Evolutionary conservation across 2,329 filamentous ascomycete genomes (phyloP), one percentile per base, ranked within the genome.

Genomic region (Penicillium janthinellum): DNA sequence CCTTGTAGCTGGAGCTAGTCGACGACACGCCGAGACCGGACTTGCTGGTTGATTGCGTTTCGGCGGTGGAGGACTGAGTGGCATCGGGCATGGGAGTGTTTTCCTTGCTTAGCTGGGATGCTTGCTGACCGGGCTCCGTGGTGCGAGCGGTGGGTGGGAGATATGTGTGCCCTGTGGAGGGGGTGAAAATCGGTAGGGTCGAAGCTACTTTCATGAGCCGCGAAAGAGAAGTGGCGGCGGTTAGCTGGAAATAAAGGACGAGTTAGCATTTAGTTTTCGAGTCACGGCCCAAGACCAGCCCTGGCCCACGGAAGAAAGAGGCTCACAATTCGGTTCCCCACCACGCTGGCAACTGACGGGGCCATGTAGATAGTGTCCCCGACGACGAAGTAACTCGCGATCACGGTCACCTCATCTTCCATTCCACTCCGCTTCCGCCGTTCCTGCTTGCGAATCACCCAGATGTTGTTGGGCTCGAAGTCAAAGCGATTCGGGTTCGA

Each of bases 311-410:
- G 12, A 34, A 35, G 50, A 17, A 39, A 14, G 11, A 22, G 37
- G 42, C 79, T 54, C 76, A 84, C 82, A 70, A 86, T 76, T 62
- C 83, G 76, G 62, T 80, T 79, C 38, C 82, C 82, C 7, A 89
- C 73, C 6, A 89, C 78, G 65, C 86, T 85, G 41, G 81, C 80
- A 53, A 88, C 77, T 10, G 83, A 84, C 1, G 86, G 86, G 12
- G 86, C 86, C 80, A 87, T 86, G 67, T 84, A 85, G 44, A 88
- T 81, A 52, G 80, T 81, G 55, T 85, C 83, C 0, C 83, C 84
- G n/a, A 87, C 79, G 10, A 86, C 79, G 68, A 85, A 88, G 71
- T 85, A 88, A 2, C 84, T 85, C 12, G 79, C 83, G 49, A 87
- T 73, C 5, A 84, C 77, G 31, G 79, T 80, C 31, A 85, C 76